Percentiles rank a stretch among this genome's conserved stretches.
phyloP scores from a whole-genome alignment of 331 rosid species.

The Pyrus hybrid region DNA sequence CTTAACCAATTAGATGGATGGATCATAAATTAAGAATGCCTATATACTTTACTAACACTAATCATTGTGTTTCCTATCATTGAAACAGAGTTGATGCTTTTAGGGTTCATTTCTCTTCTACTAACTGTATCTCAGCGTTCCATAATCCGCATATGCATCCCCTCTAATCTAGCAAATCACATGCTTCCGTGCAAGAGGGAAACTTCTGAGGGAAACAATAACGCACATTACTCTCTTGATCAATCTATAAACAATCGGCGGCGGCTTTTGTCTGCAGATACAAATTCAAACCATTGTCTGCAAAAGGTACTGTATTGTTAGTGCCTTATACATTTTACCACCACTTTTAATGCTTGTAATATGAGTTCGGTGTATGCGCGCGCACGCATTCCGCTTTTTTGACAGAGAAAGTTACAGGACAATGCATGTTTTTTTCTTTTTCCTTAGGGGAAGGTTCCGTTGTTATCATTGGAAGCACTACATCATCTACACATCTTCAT shows the following conservation, averaged over 20 bases:
- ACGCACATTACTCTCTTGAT: conserved; percentile 21
- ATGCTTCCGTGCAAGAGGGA: conserved; percentile 89
- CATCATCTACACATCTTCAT: conserved; percentile 95
- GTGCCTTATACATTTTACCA: not conserved
- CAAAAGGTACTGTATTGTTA: conserved; percentile 22
- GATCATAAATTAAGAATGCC: too few relatives aligned
- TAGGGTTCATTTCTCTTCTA: conserved; percentile 89
- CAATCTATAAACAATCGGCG: conserved; percentile 24
- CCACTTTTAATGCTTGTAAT: not conserved
- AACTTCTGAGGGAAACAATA: not conserved
- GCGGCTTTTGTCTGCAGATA: conserved; percentile 45
- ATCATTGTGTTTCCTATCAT: conserved; percentile 13
- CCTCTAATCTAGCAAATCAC: conserved; percentile 28
- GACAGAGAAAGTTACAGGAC: not conserved
- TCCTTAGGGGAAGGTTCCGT: conserved; percentile 72
- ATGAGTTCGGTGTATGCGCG: not conserved
- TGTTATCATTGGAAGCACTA: conserved; percentile 66
- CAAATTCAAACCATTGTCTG: conserved; percentile 31
- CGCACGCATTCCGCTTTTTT: not conserved
- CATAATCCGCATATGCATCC: conserved; percentile 60
- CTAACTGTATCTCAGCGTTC: conserved; percentile 56
- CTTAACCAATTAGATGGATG: not conserved
- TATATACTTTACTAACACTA: conserved; percentile 10
- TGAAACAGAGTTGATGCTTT: conserved; percentile 81
- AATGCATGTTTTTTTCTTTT: not conserved